Conservation (phyloP, 768 basidiomycete genomes). For the Phaeotremella skinneri region DNA sequence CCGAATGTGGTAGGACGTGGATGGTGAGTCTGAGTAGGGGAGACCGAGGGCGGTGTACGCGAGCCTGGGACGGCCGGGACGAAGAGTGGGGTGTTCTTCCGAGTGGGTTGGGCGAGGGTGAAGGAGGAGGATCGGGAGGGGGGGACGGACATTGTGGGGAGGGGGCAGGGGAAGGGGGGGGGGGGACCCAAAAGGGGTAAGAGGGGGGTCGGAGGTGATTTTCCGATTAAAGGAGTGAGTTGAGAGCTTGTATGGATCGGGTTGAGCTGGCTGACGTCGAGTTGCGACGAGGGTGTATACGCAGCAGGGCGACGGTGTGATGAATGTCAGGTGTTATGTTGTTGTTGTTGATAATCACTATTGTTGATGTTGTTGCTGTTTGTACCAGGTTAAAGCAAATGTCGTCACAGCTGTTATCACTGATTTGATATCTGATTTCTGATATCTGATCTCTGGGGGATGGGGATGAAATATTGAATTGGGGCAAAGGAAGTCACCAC, state of each 20-base stretch:
- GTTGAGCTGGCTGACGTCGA: slow-evolving; percentile 8
- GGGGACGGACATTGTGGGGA: slow-evolving; percentile 4
- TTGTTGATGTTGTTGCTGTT: no score
- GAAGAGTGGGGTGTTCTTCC: background rate
- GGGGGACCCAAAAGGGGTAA: background rate
- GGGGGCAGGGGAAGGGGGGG: slow-evolving; percentile 3
- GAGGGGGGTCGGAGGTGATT: slow-evolving; percentile 6
- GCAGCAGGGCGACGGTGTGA: no score
- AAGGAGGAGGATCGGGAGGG: slow-evolving; percentile 2
- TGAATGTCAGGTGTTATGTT: no score
- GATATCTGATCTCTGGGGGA: no score
- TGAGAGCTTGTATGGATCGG: slow-evolving; percentile 5
- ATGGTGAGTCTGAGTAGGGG: background rate
- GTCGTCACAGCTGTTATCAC: no score
- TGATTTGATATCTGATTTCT: no score
- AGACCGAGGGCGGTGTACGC: background rate
- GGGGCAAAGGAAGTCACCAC: background rate
- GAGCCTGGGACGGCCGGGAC: background rate
- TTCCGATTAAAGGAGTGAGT: slow-evolving; percentile 4
- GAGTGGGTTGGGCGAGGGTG: background rate
- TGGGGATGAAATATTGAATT: background rate
- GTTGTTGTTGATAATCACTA: no score
- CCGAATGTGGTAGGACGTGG: slow-evolving; percentile 13
- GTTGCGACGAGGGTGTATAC: background rate
- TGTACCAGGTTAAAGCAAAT: no score